Conservation (phyloP, 2,329 filamentous ascomycete species). For the Fusarium sulawesiense region DNA sequence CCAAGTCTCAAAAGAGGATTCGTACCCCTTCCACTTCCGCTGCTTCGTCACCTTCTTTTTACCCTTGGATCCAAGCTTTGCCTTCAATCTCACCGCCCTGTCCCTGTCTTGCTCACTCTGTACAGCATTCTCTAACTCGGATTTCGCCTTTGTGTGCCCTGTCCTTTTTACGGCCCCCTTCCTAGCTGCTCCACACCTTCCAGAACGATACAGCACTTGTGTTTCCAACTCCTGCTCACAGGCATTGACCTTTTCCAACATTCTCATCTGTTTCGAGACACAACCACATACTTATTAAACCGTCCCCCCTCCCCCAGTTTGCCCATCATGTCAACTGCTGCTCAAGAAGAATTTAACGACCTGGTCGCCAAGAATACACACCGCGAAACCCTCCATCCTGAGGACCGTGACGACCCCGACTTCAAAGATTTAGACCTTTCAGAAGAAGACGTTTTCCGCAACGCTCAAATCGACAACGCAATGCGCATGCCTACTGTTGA, state of each 20-base stretch:
- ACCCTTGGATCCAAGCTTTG: constrained; percentile 41
- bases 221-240: constrained; percentile 36
- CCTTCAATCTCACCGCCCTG: constrained; percentile 41
- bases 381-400: constrained; percentile 63
- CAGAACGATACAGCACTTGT: constrained; percentile 47
- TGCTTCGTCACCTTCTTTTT: constrained; percentile 33
- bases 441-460: constrained; percentile 66
- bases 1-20: constrained; percentile 37
- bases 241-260: constrained; percentile 38
- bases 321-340: constrained; percentile 67
- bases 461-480: constrained; percentile 68
- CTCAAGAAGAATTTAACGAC: constrained; percentile 74
- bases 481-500: constrained; percentile 70
- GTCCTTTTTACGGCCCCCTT: constrained; percentile 31
- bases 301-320: constrained; percentile 22
- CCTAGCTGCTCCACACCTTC: constrained; percentile 48
- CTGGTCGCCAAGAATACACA: constrained; percentile 68
- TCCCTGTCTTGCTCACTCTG: constrained; percentile 26
- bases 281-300: constrained; percentile 44
- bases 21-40: constrained; percentile 26
- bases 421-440: constrained; percentile 63
- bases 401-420: constrained; percentile 65
- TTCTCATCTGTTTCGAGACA: constrained; percentile 31
- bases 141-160: constrained; percentile 44
- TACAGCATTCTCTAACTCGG: constrained; percentile 33